Evolutionary conservation across 129 eudicot species (phyloP).

Genomic region (Daucus carota): DNA sequence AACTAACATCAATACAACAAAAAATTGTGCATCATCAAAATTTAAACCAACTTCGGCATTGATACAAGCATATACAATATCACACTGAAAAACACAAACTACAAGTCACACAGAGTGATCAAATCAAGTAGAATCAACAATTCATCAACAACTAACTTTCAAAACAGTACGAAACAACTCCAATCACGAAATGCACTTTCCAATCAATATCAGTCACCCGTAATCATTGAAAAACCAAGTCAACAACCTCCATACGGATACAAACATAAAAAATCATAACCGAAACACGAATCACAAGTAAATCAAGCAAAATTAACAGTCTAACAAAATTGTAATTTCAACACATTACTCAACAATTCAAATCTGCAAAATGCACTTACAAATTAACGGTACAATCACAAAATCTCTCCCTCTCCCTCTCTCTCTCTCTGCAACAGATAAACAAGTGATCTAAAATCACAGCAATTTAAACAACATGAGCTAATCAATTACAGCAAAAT

Average conservation of each 20-base stretch:
- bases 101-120: background rate
- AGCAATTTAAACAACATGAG: background rate
- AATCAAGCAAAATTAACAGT: background rate
- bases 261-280: background rate
- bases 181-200: background rate
- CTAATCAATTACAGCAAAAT: background rate
- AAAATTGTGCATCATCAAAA: background rate
- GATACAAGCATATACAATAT: background rate
- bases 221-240: background rate
- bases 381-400: no score
- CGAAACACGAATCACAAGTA: no score
- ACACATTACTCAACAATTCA: background rate
- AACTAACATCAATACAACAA: background rate
- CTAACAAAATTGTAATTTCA: background rate
- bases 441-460: constrained; percentile 3
- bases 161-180: no score
- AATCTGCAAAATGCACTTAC: background rate
- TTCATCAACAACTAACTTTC: background rate
- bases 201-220: background rate
- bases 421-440: background rate
- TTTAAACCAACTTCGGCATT: background rate
- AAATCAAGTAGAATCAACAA: background rate
- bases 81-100: background rate
- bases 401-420: no score
- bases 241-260: background rate